Evolutionary conservation across 345 rosid genomes (phyloP), one percentile per base, ranked within the genome.

Genomic region (Melastoma malabathricum): DNA sequence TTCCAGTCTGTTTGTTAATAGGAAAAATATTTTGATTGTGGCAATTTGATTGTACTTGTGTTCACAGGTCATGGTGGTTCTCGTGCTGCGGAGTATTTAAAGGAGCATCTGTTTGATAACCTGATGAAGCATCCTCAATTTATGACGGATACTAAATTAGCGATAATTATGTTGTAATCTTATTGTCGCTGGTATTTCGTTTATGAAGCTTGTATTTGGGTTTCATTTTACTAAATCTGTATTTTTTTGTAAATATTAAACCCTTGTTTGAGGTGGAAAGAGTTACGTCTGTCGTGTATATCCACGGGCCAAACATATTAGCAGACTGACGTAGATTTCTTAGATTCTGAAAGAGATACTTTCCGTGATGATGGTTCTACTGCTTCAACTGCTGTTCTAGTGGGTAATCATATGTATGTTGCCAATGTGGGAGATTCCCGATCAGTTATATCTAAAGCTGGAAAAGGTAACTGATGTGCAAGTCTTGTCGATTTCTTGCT

Each of bases 371-470:
- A 93, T 72, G 99, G 99, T 62, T 93, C 99, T 41, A 93, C 99
- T 55, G 99, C 99, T 71, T 93, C 99, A 18, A 75, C 97, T 52
- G 99, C 95, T 44, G 82, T 93, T 22, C 66, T 93, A 68, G 82
- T 93, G 27, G 95, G 90, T 59, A 75, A 72, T 64, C 99, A 85
- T 77, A 73, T 88, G 8, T 93, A 76, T 65, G 99, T 93, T 74
- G 99, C 99, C 47, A 93, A 88, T 64, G 99, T 93, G 62, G 99
- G 99, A 75, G 97, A 93, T 65, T 93, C 99, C 10, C 76, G 99
- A 54, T 79, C 99, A 25, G 79, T 93, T 52, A 72, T 88, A 71
- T 88, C 95, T 44, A 93, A 80, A 64, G 79, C 86, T 64, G 97
- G 97, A 48, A 77, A 81, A 77, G 98, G 98, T 92, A 70, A 5